phyloP scores from a whole-genome alignment of 1,284 basidiomycete species.

The Boletus mariae region DNA sequence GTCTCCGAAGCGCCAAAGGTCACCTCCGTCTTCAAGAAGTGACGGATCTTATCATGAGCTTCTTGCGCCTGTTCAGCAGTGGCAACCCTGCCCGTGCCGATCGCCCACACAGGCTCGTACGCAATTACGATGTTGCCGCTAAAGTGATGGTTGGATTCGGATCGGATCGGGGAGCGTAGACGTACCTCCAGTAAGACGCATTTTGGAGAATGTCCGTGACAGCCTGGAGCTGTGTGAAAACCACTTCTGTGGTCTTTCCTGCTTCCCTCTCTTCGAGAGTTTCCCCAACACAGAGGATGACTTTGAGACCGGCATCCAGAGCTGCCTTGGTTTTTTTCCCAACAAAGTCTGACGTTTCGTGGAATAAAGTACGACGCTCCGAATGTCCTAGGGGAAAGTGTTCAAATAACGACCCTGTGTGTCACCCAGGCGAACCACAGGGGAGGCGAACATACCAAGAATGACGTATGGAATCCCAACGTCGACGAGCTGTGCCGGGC shows the following conservation, averaged over 20 bases:
- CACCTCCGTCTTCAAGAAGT: constrained; percentile 68
- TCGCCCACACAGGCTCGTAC: constrained; percentile 98
- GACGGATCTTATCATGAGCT: constrained; percentile 82
- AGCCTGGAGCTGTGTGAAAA: constrained; percentile 80
- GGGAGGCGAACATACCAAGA: constrained; percentile 55
- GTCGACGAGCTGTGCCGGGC: constrained; percentile 81
- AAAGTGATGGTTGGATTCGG: neutral
- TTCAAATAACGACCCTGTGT: neutral
- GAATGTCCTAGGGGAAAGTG: constrained; percentile 69
- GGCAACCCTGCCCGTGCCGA: constrained; percentile 96
- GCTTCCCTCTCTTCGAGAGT: constrained; percentile 87
- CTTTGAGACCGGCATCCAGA: constrained; percentile 69
- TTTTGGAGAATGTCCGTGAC: constrained; percentile 61
- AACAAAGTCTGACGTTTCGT: constrained; percentile 81
- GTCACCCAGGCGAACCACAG: neutral
- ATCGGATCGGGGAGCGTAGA: constrained; percentile 9
- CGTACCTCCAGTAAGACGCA: constrained; percentile 78
- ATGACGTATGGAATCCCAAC: constrained; percentile 90
- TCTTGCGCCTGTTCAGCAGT: constrained; percentile 91
- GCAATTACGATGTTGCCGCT: constrained; percentile 87
- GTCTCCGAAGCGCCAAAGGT: constrained; percentile 69
- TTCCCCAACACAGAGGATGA: constrained; percentile 97
- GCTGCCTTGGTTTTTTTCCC: constrained; percentile 87
- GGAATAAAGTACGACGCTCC: constrained; percentile 91
- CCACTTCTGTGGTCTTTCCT: constrained; percentile 75